Evolutionary conservation across 2,329 filamentous ascomycete genomes (phyloP).

Genomic region (Colletotrichum phormii): DNA sequence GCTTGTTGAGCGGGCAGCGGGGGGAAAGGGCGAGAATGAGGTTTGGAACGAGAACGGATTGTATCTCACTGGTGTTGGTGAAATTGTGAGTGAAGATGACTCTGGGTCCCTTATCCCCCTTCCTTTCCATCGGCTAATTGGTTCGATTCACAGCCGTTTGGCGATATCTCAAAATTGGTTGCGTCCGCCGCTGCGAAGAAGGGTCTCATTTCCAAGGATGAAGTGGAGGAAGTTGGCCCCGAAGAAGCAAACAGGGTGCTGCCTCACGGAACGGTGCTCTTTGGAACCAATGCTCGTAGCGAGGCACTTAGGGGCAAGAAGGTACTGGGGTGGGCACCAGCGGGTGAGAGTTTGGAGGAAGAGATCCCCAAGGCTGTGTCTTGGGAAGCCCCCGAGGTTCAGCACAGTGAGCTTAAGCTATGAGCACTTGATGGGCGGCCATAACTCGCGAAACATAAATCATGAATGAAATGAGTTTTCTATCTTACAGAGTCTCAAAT

Average conservation of each 20-base stretch:
- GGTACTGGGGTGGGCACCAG: constrained; percentile 66
- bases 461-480: background rate
- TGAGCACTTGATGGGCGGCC: background rate
- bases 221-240: constrained; percentile 45
- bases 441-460: background rate
- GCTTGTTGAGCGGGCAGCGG: constrained; percentile 46
- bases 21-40: constrained; percentile 35
- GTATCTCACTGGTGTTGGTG: constrained; percentile 47
- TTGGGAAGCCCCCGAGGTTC: constrained; percentile 37
- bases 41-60: constrained; percentile 54
- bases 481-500: background rate
- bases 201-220: constrained; percentile 40
- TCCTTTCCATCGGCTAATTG: background rate
- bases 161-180: constrained; percentile 45
- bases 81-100: constrained; percentile 41
- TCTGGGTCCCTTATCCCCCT: background rate
- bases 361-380: constrained; percentile 45
- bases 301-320: constrained; percentile 62
- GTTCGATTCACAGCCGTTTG: constrained; percentile 40
- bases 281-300: constrained; percentile 68
- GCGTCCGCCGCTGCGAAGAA: constrained; percentile 42
- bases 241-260: constrained; percentile 58
- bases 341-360: constrained; percentile 59
- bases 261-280: constrained; percentile 59
- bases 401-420: background rate